phyloP scores from a whole-genome alignment of 371 early-diverging fungal species.

The Entomophthora muscae region DNA sequence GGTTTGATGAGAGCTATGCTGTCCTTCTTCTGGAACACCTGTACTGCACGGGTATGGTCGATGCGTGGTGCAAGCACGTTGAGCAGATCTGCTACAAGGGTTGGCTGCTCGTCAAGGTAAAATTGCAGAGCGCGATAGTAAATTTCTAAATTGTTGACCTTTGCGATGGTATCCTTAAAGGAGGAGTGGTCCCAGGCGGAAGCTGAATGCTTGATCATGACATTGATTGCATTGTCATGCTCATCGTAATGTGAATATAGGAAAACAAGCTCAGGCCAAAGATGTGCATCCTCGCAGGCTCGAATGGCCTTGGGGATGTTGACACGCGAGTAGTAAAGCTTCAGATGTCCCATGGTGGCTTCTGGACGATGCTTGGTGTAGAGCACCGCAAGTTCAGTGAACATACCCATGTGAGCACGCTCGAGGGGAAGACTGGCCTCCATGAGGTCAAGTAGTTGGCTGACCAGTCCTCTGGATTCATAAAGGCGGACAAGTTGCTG shows the following conservation, averaged over 20 bases:
- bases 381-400: conserved; percentile 89
- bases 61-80: conserved; percentile 71
- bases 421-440: conserved; percentile 89
- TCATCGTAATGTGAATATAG: conserved; percentile 95
- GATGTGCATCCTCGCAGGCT: conserved; percentile 77
- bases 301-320: conserved; percentile 96
- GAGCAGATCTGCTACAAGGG: conserved; percentile 78
- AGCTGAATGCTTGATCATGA: conserved; percentile 82
- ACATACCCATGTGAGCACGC: conserved; percentile 98
- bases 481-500: conserved; percentile 70
- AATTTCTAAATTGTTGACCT: conserved; percentile 88
- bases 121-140: conserved; percentile 93
- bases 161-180: conserved; percentile 90
- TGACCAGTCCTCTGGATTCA: conserved; percentile 72
- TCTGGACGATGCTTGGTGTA: conserved; percentile 91
- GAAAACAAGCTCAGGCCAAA: conserved; percentile 94
- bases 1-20: conserved; percentile 89
- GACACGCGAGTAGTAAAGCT: conserved; percentile 86
- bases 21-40: conserved; percentile 88
- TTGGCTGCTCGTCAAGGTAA: conserved; percentile 88
- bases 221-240: conserved; percentile 85
- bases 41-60: conserved; percentile 90
- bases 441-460: conserved; percentile 72
- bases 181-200: conserved; percentile 89
- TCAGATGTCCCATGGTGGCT: conserved; percentile 87